Evolutionary conservation across 2,329 filamentous ascomycete genomes (phyloP), one percentile per base, ranked within the genome.

Genomic region (Chaetothyriales sp.): DNA sequence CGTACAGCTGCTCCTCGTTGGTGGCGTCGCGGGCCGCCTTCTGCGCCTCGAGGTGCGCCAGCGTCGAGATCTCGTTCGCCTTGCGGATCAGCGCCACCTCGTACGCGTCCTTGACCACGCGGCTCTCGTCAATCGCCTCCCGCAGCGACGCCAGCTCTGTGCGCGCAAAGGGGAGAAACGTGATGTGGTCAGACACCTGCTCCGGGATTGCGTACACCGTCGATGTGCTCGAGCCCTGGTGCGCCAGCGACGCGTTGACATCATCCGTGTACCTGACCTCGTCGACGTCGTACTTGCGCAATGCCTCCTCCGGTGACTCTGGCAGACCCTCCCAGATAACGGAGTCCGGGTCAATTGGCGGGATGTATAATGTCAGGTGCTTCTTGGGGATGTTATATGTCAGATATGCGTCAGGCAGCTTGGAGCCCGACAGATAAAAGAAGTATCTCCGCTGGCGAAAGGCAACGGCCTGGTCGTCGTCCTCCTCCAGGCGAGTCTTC

Each of bases 241-340:
- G 75, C 15, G 79, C 75, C 18, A 89, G 74, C n/a, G 76, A 75
- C n/a, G 79, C 70, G 65, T 92, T 89, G 59, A 94, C 73, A 44
- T 92, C 83, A 49, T 77, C 79, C 8, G 81, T 83, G 55, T 80
- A 80, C 52, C 77, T 76, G 56, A 90, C 86, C 36, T 79, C 73
- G 64, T 96, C 90, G 56, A 93, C 79, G 58, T 94, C 86, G 69
- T 86, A 96, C 56, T 78, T 76, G 46, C 77, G 69, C 54, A 84
- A 70, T 5, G 90, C 90, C 62, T 95, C 84, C 43, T 84, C 76
- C 32, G 76, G 70, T 36, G 81, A 85, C 54, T 93, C 72, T 0
- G 90, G 92, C 15, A 96, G 76, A 10, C 92, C 92, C 25, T 84
- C 85, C 90, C 90, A 98, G 63, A 96, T 86, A 52, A 96, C 88